phyloP scores from a whole-genome alignment of 306 rosid genomes.

The Lathyrus sativus region DNA sequence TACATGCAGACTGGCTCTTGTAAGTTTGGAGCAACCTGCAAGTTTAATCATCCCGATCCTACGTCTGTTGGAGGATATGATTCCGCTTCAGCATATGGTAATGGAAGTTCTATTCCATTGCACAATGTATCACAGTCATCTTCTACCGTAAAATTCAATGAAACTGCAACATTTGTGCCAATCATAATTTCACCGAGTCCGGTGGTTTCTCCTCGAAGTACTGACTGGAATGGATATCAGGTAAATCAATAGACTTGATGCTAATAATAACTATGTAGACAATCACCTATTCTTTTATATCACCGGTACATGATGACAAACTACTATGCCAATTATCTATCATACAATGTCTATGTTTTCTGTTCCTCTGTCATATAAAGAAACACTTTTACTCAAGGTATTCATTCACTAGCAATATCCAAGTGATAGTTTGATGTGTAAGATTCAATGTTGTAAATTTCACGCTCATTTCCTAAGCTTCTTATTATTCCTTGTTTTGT shows the following conservation, averaged over 20 bases:
- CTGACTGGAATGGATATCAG: conserved; percentile 88
- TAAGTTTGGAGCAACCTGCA: conserved; percentile 87
- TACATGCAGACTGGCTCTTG: conserved; percentile 94
- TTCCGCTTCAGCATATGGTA: conserved; percentile 54
- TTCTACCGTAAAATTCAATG: conserved; percentile 62
- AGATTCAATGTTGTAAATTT: background rate
- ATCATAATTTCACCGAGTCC: conserved; percentile 59
- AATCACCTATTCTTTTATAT: conserved; percentile 1
- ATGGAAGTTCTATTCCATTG: conserved; percentile 53
- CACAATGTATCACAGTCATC: conserved; percentile 66
- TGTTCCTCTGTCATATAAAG: background rate
- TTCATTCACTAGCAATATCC: background rate
- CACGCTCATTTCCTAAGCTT: background rate
- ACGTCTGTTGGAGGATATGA: conserved; percentile 60
- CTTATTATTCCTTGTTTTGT: conserved; percentile 12
- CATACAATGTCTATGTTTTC: background rate
- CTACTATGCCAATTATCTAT: conserved; percentile 14
- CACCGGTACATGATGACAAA: conserved; percentile 14
- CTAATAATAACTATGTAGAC: conserved; percentile 25
- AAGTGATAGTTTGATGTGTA: background rate
- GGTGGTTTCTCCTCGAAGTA: conserved; percentile 55
- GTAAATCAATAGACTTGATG: conserved; percentile 43
- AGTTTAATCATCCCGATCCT: conserved; percentile 95
- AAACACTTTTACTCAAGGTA: background rate
- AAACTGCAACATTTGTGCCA: conserved; percentile 63